Evolutionary conservation across 176 grass and related monocot genomes (phyloP).

Genomic region (Pharus latifolius): DNA sequence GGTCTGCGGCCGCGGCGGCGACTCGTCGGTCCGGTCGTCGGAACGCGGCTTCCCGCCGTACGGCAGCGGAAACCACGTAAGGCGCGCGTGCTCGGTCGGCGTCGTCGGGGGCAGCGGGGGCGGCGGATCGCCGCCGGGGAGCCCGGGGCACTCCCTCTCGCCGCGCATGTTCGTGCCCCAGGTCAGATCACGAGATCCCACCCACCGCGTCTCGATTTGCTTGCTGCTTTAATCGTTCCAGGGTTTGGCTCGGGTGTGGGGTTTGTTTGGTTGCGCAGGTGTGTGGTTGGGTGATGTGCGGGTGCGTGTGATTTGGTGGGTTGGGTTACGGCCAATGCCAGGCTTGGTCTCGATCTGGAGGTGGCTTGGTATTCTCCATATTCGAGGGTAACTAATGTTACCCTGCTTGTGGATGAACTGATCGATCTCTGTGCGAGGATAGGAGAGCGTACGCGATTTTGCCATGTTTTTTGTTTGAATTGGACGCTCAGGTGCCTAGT

Average conservation of each 20-base stretch:
- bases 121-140: slow-evolving; percentile 51
- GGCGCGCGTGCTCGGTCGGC: slow-evolving; percentile 28
- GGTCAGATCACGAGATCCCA: slow-evolving; percentile 60
- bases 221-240: slow-evolving; percentile 11
- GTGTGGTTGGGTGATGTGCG: slow-evolving; percentile 6
- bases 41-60: slow-evolving; percentile 30
- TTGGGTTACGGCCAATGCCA: slow-evolving; percentile 10
- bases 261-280: background rate
- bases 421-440: background rate
- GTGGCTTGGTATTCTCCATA: background rate
- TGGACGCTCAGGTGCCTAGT: background rate
- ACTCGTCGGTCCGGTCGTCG: slow-evolving; percentile 46
- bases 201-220: background rate
- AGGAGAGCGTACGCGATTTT: background rate
- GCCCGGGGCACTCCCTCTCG: slow-evolving; percentile 67
- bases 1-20: slow-evolving; percentile 24
- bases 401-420: background rate
- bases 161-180: slow-evolving; percentile 98
- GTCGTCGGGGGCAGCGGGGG: background rate
- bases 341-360: slow-evolving; percentile 23
- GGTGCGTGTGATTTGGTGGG: slow-evolving; percentile 4
- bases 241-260: slow-evolving; percentile 4
- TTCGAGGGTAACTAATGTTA: slow-evolving; percentile 1
- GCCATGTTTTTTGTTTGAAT: background rate
- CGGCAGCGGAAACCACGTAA: slow-evolving; percentile 26